Evolutionary conservation across 768 basidiomycete species (phyloP), one percentile per base, ranked within the genome.

Genomic region (Boletus edulis): DNA sequence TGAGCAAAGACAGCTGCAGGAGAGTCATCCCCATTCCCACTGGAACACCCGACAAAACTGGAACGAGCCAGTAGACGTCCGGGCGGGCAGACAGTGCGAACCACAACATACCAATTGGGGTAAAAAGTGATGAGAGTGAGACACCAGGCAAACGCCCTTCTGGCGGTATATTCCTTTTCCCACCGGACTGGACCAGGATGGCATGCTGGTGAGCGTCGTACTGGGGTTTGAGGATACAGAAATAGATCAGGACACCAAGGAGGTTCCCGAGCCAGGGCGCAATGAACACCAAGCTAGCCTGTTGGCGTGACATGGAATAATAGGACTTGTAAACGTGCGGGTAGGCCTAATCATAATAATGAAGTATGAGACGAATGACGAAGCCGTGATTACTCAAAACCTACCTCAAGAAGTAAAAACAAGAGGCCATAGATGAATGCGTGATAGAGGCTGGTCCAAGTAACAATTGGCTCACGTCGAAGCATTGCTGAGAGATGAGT

Each of bases 11-110:
- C n/a, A 67, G 29, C 38, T 63, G 63, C 5, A 67, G 37, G n/a
- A 67, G 59, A 18, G 66, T 67, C 66, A 63, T 67, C 13, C 63
- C 58, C 48, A 67, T 62, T 32, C 63, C 66, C 18, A 67, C 59
- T 0, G 66, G 66, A 20, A 67, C 40, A 43, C 66, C 66, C 0
- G 66, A 67, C n/a, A 63, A 37, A 14, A 59, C 60, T 17, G 66
- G 63, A 39, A 55, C 40, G 13, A 65, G 38, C 61, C 56, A 62
- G 49, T 63, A 66, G 42, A 67, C 15, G 3, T 61, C 54, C 5
- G 66, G 59, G 12, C 35, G 52, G 3, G 66, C 61, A 22, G 66
- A 57, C 22, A 67, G 38, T 11, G 66, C 52, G n/a, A 65, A 65
- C 66, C 66, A 65, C 43, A 67, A 63, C 64, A 67, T 60, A 50